Evolutionary conservation across 2,329 filamentous ascomycete genomes (phyloP).

Genomic region (Ambrosiella cleistominuta): DNA sequence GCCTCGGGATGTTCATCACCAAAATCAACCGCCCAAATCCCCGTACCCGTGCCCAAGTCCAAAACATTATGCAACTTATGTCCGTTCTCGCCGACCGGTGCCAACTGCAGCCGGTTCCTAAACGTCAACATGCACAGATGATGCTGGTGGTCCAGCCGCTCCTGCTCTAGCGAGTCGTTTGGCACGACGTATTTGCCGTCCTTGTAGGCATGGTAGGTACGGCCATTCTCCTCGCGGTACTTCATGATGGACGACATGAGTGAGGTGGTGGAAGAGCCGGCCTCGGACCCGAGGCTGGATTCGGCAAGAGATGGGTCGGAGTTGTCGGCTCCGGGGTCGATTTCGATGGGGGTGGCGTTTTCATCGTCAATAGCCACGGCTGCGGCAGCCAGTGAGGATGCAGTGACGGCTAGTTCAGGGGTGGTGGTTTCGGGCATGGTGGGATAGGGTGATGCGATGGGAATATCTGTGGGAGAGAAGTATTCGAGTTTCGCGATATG

Average conservation of each 20-base stretch:
- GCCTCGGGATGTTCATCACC: slow-evolving; percentile 18
- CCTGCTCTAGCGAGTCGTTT: slow-evolving; percentile 17
- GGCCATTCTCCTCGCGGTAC: slow-evolving; percentile 18
- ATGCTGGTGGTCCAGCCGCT: slow-evolving; percentile 19
- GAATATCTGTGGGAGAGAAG: no score
- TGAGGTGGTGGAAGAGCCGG: slow-evolving; percentile 14
- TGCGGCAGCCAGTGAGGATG: not conserved
- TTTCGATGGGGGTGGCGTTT: not conserved
- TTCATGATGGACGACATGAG: slow-evolving; percentile 15
- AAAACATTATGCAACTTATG: slow-evolving; percentile 16
- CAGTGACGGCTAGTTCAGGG: not conserved
- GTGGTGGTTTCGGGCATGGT: not conserved
- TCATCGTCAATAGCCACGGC: not conserved
- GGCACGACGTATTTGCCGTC: slow-evolving; percentile 18
- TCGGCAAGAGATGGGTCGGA: slow-evolving; percentile 3
- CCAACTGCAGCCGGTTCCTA: slow-evolving; percentile 16
- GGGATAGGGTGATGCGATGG: no score
- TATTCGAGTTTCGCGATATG: no score
- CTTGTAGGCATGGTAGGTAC: slow-evolving; percentile 18
- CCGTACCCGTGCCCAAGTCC: slow-evolving; percentile 20
- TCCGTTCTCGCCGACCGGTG: slow-evolving; percentile 12
- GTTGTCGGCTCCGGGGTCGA: slow-evolving; percentile 1
- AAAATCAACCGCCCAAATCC: slow-evolving; percentile 21
- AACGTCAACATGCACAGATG: slow-evolving; percentile 17
- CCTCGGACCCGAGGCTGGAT: slow-evolving; percentile 4